phyloP scores from a whole-genome alignment of 2,329 filamentous ascomycete species.

The Colletotrichum lupini region DNA sequence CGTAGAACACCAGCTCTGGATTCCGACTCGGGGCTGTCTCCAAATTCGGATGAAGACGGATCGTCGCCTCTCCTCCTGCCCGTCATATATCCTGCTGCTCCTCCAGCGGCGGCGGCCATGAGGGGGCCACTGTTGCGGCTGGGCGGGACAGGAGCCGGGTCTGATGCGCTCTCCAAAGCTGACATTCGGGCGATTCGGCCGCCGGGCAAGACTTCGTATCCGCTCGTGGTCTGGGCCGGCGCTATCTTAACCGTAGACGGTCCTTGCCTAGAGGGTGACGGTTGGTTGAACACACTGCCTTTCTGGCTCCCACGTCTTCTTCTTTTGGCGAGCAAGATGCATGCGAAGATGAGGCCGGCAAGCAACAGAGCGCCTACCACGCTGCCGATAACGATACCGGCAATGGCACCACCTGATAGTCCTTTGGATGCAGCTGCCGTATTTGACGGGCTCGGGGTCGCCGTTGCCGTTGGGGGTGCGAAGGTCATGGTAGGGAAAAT shows the following conservation, averaged over 20 bases:
- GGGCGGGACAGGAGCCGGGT: slow-evolving; percentile 65
- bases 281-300: slow-evolving; percentile 88
- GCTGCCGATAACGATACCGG: slow-evolving; percentile 88
- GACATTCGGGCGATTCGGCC: slow-evolving; percentile 96
- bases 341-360: slow-evolving; percentile 76
- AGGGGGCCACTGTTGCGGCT: slow-evolving; percentile 40
- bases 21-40: slow-evolving; percentile 78
- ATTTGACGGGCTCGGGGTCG: slow-evolving; percentile 48
- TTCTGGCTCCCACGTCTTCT: slow-evolving; percentile 70
- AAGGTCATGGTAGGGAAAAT: slow-evolving; percentile 77
- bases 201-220: slow-evolving; percentile 82
- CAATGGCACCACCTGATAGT: slow-evolving; percentile 87
- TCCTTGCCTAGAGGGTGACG: slow-evolving; percentile 74
- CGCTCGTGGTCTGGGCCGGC: slow-evolving; percentile 49
- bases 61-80: slow-evolving; percentile 61
- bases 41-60: slow-evolving; percentile 77
- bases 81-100: slow-evolving; percentile 57
- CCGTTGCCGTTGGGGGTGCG: slow-evolving; percentile 56
- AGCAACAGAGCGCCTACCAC: slow-evolving; percentile 77
- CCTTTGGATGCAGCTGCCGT: slow-evolving; percentile 48
- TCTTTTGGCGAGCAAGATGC: slow-evolving; percentile 62
- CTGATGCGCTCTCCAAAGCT: slow-evolving; percentile 82
- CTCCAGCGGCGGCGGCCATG: slow-evolving; percentile 54
- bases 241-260: slow-evolving; percentile 53
- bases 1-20: slow-evolving; percentile 64